These are phyloP conservation scores for Mortierella sp. DNA, from an alignment of 371 early-diverging fungal species.

Conservation along the genomic window DNA sequence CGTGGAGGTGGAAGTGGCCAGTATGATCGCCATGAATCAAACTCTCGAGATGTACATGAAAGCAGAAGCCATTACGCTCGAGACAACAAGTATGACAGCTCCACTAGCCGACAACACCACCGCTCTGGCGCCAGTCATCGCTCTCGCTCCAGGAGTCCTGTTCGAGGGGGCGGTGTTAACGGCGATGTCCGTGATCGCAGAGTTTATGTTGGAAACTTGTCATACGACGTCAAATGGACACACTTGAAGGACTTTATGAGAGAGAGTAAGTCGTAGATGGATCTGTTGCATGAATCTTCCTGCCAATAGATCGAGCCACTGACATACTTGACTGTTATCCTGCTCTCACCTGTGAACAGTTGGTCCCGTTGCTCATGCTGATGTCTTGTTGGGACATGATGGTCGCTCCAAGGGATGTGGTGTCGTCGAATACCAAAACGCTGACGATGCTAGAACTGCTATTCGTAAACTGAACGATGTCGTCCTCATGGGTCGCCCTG, in stretches of 20 bases:
- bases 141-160: slow-evolving; percentile 48
- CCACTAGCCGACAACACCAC: slow-evolving; percentile 12
- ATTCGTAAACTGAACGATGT: slow-evolving; percentile 81
- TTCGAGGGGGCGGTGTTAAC: slow-evolving; percentile 2
- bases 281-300: neutral
- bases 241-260: slow-evolving; percentile 86
- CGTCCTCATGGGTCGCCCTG: slow-evolving; percentile 82
- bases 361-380: slow-evolving; percentile 52
- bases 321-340: slow-evolving; percentile 1
- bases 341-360: slow-evolving; percentile 28
- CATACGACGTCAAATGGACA: slow-evolving; percentile 71
- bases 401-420: slow-evolving; percentile 61
- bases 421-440: slow-evolving; percentile 81
- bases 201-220: slow-evolving; percentile 75
- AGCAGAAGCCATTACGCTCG: slow-evolving; percentile 13
- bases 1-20: slow-evolving; percentile 1
- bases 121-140: slow-evolving; percentile 4
- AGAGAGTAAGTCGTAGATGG: slow-evolving; percentile 66
- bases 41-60: neutral
- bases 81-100: slow-evolving; percentile 32
- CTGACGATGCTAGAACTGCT: slow-evolving; percentile 87
- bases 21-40: neutral
- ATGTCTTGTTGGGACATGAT: slow-evolving; percentile 44
- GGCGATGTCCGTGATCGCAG: slow-evolving; percentile 56
- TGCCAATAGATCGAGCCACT: neutral